These are phyloP conservation scores for Sordariomycetes sp. DNA, from an alignment of 2,329 filamentous ascomycete genomes.

Conservation along the genomic window DNA sequence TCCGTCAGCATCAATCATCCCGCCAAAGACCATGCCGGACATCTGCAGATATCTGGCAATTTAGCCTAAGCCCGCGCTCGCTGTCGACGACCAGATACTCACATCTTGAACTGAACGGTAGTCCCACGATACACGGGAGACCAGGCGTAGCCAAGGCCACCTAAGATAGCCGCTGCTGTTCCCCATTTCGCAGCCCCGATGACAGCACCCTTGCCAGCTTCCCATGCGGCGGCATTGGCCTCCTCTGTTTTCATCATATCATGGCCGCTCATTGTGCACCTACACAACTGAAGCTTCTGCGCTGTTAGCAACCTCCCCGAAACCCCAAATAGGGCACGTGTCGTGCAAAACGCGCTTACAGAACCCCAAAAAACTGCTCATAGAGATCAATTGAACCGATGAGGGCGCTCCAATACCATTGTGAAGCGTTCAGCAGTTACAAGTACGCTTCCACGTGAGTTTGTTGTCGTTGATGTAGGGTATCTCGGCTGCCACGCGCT, in stretches of 20 bases:
- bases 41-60: conserved; percentile 64
- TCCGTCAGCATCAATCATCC: conserved; percentile 67
- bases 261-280: conserved; percentile 36
- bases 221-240: conserved; percentile 61
- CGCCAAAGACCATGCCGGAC: conserved; percentile 75
- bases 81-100: too few relatives aligned
- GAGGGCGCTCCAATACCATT: too few relatives aligned
- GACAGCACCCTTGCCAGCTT: conserved; percentile 58
- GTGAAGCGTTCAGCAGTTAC: too few relatives aligned
- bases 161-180: conserved; percentile 51
- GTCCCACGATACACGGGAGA: conserved; percentile 65
- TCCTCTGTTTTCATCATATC: conserved; percentile 56
- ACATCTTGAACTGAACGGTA: conserved; percentile 73
- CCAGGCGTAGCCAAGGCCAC: conserved; percentile 50
- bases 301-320: too few relatives aligned
- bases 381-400: too few relatives aligned
- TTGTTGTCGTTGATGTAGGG: too few relatives aligned
- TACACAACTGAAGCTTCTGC: not conserved
- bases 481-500: not conserved
- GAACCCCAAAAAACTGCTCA: too few relatives aligned
- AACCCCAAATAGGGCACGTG: too few relatives aligned
- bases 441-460: too few relatives aligned
- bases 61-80: too few relatives aligned
- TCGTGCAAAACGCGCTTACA: too few relatives aligned
- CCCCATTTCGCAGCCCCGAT: conserved; percentile 67